Base-by-base conservation (phyloP, 805 yeast species). In the Starmerella bacillaris region DNA sequence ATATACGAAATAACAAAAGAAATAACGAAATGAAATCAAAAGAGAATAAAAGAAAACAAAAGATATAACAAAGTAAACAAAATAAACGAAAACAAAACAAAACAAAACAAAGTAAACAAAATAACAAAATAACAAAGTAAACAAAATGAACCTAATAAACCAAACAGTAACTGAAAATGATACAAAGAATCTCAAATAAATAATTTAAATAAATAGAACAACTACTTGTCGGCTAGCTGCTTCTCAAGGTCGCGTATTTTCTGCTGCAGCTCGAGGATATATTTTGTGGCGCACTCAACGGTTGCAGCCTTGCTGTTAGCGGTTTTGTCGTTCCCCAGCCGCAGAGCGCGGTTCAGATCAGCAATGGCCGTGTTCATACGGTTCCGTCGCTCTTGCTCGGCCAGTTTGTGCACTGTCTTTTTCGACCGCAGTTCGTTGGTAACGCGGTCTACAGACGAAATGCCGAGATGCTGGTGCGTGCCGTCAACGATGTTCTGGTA, bases 301-400 rank as follows among this genome's bases (percentile, higher is more conserved):
- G 95, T 86, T 2, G 92, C 83, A 2, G 96, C 96, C 51, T 86
- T 86, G 19, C 92, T 75, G 24, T 37, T 36, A 12, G 32, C 35
- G 3, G 38, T 12, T 28, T 31, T 36, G 26, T 40, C 44, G 9
- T 46, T 47, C 12, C 41, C 3, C 14, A 21, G 22, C 0, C 93
- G 92, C 17, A 86, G 65, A 41, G 82, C 56, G 7, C 61, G 48
- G 6, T 75, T 74, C 39, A 86, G 60, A 29, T 79, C 93, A 30
- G 70, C 71, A 21, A 86, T 72, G 0, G 95, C 96, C 37, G 63
- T 59, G 54, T 89, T 89, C 74, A 86, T 77, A 42, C 98, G 64
- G 54, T 86, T 84, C 47, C 98, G 68, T 35, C 98, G 66, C 12
- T 94, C 96, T 56, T 89, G 95, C 57, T 86, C 98, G 1, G 98